Percentiles rank a stretch among this genome's conserved stretches.
phyloP scores from a whole-genome alignment of 352 stramenopile species.

The Phytophthora sojae region DNA sequence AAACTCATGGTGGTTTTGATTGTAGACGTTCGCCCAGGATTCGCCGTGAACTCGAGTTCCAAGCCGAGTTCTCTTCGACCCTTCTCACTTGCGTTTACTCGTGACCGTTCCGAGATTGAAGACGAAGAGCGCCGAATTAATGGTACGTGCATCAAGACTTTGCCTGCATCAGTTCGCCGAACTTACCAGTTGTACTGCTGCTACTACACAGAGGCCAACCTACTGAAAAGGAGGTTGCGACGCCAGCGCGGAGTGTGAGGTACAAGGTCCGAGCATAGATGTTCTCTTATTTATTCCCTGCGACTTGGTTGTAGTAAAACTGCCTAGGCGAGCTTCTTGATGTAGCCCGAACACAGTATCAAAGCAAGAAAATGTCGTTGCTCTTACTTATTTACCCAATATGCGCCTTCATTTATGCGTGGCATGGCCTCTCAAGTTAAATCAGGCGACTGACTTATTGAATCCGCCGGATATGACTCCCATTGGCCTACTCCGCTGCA shows the following conservation, averaged over 20 bases:
- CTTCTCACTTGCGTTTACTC: conserved; percentile 33
- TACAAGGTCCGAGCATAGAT: not conserved
- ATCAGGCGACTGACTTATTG: no score
- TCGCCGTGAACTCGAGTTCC: not conserved
- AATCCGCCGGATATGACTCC: no score
- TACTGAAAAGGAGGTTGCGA: conserved; percentile 46
- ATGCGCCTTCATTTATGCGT: no score
- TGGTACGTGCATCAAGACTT: conserved; percentile 20
- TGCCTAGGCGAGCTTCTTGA: not conserved
- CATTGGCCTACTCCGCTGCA: no score
- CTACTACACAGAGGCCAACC: conserved; percentile 40
- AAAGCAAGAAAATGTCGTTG: not conserved
- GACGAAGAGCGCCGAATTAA: conserved; percentile 44
- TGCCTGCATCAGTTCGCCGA: not conserved
- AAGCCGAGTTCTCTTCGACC: conserved; percentile 5
- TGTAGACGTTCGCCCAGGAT: not conserved
- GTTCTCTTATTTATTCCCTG: conserved; percentile 4
- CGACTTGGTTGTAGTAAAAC: conserved; percentile 3
- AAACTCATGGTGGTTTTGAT: not conserved
- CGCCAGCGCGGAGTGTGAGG: conserved; percentile 17
- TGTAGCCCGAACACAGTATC: not conserved
- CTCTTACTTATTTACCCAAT: no score
- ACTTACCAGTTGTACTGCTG: not conserved
- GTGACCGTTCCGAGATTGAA: conserved; percentile 44
- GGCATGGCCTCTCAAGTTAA: no score